These are phyloP conservation scores for Leptographium wingfieldii DNA, from an alignment of 2,329 filamentous ascomycete species.

Conservation along the genomic window DNA sequence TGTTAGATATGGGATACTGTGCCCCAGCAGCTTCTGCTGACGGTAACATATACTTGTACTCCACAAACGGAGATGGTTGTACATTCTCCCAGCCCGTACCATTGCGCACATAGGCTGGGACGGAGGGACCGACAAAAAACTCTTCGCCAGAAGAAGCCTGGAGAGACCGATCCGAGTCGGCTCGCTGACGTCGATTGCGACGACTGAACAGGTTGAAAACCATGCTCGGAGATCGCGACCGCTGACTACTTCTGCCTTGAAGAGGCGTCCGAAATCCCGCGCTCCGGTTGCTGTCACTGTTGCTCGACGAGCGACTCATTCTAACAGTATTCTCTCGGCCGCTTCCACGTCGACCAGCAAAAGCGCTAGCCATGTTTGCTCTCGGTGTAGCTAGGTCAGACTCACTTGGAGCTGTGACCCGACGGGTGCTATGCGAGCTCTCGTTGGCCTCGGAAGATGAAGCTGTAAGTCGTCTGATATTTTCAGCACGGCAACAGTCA, in stretches of 20 bases:
- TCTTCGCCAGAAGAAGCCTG: background rate
- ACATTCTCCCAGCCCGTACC: constrained; percentile 5
- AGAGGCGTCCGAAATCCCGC: background rate
- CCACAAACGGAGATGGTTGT: background rate
- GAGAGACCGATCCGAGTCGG: background rate
- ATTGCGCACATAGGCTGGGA: constrained; percentile 2
- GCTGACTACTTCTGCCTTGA: background rate
- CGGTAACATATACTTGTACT: background rate
- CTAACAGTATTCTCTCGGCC: background rate
- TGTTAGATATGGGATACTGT: constrained; percentile 7
- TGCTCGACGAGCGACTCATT: background rate
- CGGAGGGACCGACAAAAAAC: background rate
- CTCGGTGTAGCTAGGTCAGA: background rate
- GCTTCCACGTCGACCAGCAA: background rate
- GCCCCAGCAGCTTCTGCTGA: background rate
- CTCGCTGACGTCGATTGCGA: constrained; percentile 1
- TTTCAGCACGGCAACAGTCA: background rate
- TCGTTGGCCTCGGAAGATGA: background rate
- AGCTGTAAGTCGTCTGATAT: background rate
- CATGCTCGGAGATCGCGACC: constrained; percentile 1
- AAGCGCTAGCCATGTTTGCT: background rate
- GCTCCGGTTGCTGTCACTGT: background rate
- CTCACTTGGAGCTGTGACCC: too few relatives aligned
- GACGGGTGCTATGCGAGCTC: background rate
- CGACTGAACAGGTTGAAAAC: constrained; percentile 6